Percentiles rank a stretch among this genome's conserved stretches.
These are phyloP conservation scores for Lipomyces kockii DNA, from an alignment of 805 yeast species.

Conservation along the genomic window DNA sequence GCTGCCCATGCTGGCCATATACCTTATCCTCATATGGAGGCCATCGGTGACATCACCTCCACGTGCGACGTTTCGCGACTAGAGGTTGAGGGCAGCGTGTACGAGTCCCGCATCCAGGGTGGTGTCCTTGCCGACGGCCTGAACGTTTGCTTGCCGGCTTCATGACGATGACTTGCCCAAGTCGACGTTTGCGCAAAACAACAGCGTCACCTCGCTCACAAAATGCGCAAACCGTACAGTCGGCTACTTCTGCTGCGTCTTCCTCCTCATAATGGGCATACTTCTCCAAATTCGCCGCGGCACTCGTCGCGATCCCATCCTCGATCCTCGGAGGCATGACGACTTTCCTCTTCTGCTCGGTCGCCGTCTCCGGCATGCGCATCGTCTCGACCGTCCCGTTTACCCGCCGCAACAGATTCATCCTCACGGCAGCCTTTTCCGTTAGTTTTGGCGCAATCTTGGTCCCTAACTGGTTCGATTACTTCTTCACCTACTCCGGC, in stretches of 20 bases:
- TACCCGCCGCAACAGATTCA: conserved; percentile 74
- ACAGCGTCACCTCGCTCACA: conserved; percentile 91
- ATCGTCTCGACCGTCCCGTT: conserved; percentile 60
- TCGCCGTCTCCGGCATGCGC: conserved; percentile 73
- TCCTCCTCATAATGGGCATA: conserved; percentile 84
- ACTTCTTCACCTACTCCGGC: conserved; percentile 71
- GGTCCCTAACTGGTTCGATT: conserved; percentile 66
- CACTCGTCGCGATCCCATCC: conserved; percentile 75
- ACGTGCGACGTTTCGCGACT: conserved; percentile 88
- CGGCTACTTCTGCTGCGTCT: conserved; percentile 81
- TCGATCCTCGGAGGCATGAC: conserved; percentile 90
- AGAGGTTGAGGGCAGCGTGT: conserved; percentile 78
- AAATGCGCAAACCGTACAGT: conserved; percentile 85
- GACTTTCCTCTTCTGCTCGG: conserved; percentile 73
- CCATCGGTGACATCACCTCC: conserved; percentile 94
- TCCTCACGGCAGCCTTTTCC: conserved; percentile 65
- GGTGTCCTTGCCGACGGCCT: conserved; percentile 89
- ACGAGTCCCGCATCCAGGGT: conserved; percentile 88
- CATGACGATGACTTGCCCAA: conserved; percentile 85
- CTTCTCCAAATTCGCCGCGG: conserved; percentile 84
- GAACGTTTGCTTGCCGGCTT: conserved; percentile 74
- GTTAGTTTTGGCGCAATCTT: conserved; percentile 72
- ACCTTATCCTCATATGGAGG: conserved; percentile 85
- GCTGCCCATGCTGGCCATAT: conserved; percentile 82
- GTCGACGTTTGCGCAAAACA: conserved; percentile 92